Percentiles rank a stretch among this genome's conserved stretches.
Evolutionary conservation across 2,329 filamentous ascomycete genomes (phyloP).

Genomic region (Bipolaris oryzae): DNA sequence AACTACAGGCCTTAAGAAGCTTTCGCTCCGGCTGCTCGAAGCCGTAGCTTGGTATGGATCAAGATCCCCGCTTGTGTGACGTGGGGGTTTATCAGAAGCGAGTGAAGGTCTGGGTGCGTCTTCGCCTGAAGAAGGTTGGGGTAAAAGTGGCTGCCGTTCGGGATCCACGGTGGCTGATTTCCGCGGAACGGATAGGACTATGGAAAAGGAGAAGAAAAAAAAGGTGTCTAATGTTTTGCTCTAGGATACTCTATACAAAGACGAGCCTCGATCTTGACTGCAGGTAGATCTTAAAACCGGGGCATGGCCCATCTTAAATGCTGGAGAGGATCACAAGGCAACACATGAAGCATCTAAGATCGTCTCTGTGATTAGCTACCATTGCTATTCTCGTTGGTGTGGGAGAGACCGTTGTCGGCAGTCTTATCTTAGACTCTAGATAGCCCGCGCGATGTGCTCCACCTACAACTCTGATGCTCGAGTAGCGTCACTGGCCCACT

Average conservation of each 20-base stretch:
- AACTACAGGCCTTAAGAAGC: conserved; percentile 30
- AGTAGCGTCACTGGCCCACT: conserved; percentile 8
- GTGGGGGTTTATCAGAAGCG: conserved; percentile 26
- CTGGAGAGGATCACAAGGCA: background rate
- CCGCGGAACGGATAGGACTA: background rate
- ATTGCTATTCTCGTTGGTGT: conserved; percentile 11
- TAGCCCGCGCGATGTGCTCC: conserved; percentile 18
- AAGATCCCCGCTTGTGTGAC: conserved; percentile 38
- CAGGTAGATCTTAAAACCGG: conserved; percentile 1
- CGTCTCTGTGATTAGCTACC: conserved; percentile 3
- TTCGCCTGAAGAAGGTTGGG: conserved; percentile 19
- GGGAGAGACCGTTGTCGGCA: conserved; percentile 24
- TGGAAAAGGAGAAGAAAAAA: background rate
- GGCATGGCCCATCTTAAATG: conserved; percentile 21
- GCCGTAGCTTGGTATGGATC: conserved; percentile 26
- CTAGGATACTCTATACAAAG: background rate
- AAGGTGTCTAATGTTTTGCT: background rate
- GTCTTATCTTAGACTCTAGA: conserved; percentile 32
- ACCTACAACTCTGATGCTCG: conserved; percentile 8
- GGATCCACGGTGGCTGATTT: conserved; percentile 25
- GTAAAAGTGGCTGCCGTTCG: conserved; percentile 35
- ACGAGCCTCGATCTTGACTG: background rate
- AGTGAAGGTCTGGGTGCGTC: conserved; percentile 24
- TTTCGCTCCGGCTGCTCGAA: conserved; percentile 24
- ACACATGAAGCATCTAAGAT: conserved; percentile 7